A percentile compares a stretch with the other conserved stretches of the same genome.
phyloP scores from a whole-genome alignment of 164 flowering plant species.

The Tetrastigma voinierianum region DNA sequence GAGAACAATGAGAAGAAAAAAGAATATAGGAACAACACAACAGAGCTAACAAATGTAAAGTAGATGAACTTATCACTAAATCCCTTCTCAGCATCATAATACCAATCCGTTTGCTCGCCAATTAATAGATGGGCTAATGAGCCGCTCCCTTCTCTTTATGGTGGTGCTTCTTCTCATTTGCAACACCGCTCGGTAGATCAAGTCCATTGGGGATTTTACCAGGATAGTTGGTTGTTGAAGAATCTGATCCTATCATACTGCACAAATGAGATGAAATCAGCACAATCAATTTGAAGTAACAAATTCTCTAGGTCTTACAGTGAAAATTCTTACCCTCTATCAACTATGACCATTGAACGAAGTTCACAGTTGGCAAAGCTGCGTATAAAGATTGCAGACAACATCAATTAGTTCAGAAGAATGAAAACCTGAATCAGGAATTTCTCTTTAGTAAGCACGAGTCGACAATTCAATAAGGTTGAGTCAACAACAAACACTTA shows the following conservation, averaged over 20 bases:
- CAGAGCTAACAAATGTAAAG: too few relatives aligned
- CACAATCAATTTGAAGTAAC: neutral
- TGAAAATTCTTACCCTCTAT: slow-evolving; percentile 51
- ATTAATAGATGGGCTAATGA: neutral
- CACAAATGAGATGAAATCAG: slow-evolving; percentile 3
- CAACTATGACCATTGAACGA: slow-evolving; percentile 73
- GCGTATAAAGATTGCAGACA: slow-evolving; percentile 15
- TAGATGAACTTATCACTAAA: too few relatives aligned
- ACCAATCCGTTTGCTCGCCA: too few relatives aligned
- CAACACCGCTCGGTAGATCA: slow-evolving; percentile 53
- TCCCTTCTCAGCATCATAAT: too few relatives aligned
- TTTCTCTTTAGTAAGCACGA: too few relatives aligned
- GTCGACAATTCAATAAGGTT: neutral
- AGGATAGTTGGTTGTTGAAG: slow-evolving; percentile 40
- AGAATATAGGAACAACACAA: too few relatives aligned
- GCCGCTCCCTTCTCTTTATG: slow-evolving; percentile 6
- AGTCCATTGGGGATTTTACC: slow-evolving; percentile 50
- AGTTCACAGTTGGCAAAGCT: slow-evolving; percentile 92
- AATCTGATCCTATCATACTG: slow-evolving; percentile 50
- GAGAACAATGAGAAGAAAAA: too few relatives aligned
- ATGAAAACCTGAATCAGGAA: neutral
- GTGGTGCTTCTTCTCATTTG: slow-evolving; percentile 30
- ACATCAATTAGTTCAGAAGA: neutral
- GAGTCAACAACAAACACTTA: slow-evolving; percentile 35
- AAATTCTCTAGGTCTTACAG: neutral